A percentile compares a stretch with the other conserved stretches of the same genome.
These are phyloP conservation scores for Ceratocystis ficicola DNA, from an alignment of 2,329 filamentous ascomycete species.

Conservation along the genomic window DNA sequence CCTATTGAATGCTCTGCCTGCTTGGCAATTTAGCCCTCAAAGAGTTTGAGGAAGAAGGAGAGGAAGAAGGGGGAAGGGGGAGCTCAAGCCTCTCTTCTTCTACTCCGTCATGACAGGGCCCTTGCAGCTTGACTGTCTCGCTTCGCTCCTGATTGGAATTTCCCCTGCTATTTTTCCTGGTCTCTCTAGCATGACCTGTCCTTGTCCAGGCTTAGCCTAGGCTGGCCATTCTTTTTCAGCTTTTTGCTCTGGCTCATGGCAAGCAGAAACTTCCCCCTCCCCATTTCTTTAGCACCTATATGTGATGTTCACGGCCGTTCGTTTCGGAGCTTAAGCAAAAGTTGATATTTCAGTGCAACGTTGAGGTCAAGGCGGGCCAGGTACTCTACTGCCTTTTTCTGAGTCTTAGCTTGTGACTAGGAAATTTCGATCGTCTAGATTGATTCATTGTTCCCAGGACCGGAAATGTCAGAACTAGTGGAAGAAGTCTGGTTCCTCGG, in stretches of 20 bases:
- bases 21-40: neutral
- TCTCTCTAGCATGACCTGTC: no score
- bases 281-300: neutral
- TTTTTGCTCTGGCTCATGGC: neutral
- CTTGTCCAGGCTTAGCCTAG: no score
- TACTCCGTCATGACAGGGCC: neutral
- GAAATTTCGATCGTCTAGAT: slow-evolving; percentile 2
- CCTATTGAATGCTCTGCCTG: neutral
- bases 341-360: neutral
- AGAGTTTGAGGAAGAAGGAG: neutral
- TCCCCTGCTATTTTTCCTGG: neutral
- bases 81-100: neutral
- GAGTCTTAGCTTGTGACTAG: no score
- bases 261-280: neutral
- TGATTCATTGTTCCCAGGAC: neutral
- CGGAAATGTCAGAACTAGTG: neutral
- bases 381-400: neutral
- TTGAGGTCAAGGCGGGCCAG: neutral
- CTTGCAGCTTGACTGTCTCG: neutral
- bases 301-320: neutral
- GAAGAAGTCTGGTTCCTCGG: neutral
- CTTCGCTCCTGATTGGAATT: neutral
- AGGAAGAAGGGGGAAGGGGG: neutral
- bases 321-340: neutral
- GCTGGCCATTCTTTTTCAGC: no score